These are phyloP conservation scores for Hymenoscyphus fraxineus DNA, from an alignment of 2,329 filamentous ascomycete genomes.

Conservation along the genomic window DNA sequence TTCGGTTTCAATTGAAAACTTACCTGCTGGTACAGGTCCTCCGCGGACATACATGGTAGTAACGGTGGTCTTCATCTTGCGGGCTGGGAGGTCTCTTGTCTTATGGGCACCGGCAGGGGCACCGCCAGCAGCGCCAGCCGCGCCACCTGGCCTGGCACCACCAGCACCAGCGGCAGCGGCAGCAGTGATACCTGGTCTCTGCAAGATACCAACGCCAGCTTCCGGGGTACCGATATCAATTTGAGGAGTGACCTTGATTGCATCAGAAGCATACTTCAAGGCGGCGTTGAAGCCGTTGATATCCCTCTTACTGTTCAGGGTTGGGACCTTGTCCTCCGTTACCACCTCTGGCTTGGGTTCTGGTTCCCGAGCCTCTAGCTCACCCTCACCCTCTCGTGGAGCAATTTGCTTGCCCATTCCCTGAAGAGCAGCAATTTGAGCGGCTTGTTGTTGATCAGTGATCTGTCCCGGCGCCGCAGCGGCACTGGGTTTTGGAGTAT, in stretches of 20 bases:
- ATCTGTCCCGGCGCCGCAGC: slow-evolving; percentile 13
- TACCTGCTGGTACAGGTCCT: slow-evolving; percentile 23
- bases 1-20: slow-evolving; percentile 3
- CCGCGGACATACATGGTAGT: slow-evolving; percentile 33
- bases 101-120: not conserved
- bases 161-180: slow-evolving; percentile 8
- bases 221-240: slow-evolving; percentile 41
- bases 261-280: slow-evolving; percentile 39
- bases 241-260: slow-evolving; percentile 39
- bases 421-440: slow-evolving; percentile 43
- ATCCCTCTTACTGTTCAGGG: slow-evolving; percentile 35
- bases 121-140: no score
- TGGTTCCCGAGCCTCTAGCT: slow-evolving; percentile 9
- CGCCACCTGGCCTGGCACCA: not conserved
- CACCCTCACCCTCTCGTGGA: slow-evolving; percentile 36
- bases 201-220: slow-evolving; percentile 41
- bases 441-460: slow-evolving; percentile 31
- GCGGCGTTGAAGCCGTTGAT: slow-evolving; percentile 41
- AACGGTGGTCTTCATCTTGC: slow-evolving; percentile 31
- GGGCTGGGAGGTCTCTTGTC: slow-evolving; percentile 12
- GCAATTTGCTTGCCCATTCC: slow-evolving; percentile 49
- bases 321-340: slow-evolving; percentile 15
- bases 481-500: slow-evolving; percentile 11
- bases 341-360: slow-evolving; percentile 8
- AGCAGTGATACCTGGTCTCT: slow-evolving; percentile 18